Evolutionary conservation across 306 rosid species (phyloP), one percentile per base, ranked within the genome.

Genomic region (Purshia tridentata): DNA sequence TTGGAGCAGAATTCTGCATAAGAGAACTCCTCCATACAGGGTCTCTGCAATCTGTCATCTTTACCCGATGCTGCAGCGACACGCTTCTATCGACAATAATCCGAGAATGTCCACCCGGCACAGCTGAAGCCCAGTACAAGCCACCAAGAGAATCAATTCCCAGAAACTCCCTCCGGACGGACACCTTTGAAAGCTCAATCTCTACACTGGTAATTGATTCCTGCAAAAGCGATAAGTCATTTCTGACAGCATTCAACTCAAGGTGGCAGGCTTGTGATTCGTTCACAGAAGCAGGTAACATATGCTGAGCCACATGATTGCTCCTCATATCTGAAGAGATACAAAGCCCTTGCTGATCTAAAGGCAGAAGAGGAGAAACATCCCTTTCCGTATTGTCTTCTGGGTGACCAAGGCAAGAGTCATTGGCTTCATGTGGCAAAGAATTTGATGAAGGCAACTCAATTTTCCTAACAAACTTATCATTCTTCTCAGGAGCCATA

Each of bases 91-190:
- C 93, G 66, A 86, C 96, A 79, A 88, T 76, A 73, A 91, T 79
- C 51, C 81, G 76, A 11, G 89, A 76, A 61, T 59, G 82, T 79
- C 91, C 90, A 12, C 83, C 67, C 4, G 83, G 83, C 58, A 78
- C 77, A 61, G 79, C 81, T 9, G 90, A 84, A 85, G 89, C 86
- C 98, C 98, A 95, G 78, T 91, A 91, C 73, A 90, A 67, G 61
- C 92, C 77, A 79, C 97, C 93, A 57, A 80, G 72, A 56, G 91
- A 88, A 81, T 95, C 99, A 69, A 56, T 77, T 39, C 99, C 99
- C 82, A 95, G 68, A 79, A 86, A 88, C 72, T 95, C 99, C 81
- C 92, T 87, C 42, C 98, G 90, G 56, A 86, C 82, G 54, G 90
- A 88, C 19, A 90, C 80, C 90, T 80, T 95, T 49, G 77, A 71